A percentile compares a stretch with the other conserved stretches of the same genome.
These are phyloP conservation scores for Trametes versicolor DNA, from an alignment of 1,284 basidiomycete species.

Conservation along the genomic window DNA sequence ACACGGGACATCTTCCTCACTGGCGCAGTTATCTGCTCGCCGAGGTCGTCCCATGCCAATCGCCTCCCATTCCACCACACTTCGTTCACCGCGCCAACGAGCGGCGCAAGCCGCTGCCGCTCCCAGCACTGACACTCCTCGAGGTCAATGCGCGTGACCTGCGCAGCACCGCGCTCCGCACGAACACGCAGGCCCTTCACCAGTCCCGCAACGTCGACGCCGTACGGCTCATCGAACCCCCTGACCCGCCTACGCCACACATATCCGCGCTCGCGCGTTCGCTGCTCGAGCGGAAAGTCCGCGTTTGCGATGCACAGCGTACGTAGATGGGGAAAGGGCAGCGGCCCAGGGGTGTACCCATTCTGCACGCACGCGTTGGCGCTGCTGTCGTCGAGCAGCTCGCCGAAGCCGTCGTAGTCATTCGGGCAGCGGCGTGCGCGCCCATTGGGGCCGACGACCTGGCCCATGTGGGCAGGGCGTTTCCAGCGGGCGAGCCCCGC, in stretches of 20 bases:
- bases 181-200: slow-evolving; percentile 3
- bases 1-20: background rate
- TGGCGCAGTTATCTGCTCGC: background rate
- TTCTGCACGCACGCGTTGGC: background rate
- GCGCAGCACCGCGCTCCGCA: background rate
- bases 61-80: slow-evolving; percentile 10
- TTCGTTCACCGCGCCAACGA: slow-evolving; percentile 7
- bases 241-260: too few relatives aligned
- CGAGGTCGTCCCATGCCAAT: background rate
- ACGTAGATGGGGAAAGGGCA: background rate
- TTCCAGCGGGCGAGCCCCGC: background rate
- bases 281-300: background rate
- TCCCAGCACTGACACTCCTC: slow-evolving; percentile 3
- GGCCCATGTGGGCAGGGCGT: background rate
- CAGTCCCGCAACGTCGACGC: slow-evolving; percentile 5
- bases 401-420: background rate
- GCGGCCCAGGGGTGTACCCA: background rate
- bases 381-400: background rate
- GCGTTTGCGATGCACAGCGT: background rate
- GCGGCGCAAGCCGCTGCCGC: background rate
- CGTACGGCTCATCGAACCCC: background rate
- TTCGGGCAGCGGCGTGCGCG: background rate
- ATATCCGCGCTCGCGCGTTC: background rate
- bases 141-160: background rate
- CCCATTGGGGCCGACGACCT: too few relatives aligned